Evolutionary conservation across 2,329 filamentous ascomycete genomes (phyloP), one percentile per base, ranked within the genome.

Genomic region (Coniochaeta sp.): DNA sequence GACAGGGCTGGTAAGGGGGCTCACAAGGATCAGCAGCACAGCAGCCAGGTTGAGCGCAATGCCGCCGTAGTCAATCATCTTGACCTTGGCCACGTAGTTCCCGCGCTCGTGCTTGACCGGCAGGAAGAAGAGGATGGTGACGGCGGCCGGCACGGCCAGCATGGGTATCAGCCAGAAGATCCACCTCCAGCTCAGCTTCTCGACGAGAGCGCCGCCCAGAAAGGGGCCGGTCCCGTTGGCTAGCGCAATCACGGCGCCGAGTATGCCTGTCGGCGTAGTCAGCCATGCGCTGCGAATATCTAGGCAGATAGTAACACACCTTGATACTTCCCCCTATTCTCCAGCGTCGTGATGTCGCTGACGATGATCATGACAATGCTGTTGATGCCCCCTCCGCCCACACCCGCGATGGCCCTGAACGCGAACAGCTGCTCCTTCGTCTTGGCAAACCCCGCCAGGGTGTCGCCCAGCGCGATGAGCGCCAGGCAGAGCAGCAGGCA

Each of bases 211-310:
- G 14, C 70, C 71, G 10, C 69, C 71, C 2, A 73, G 62, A n/a
- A 72, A 64, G 1, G 71, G 71, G 7, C 73, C 71, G 57, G 78
- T 73, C 0, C 77, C 78, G 17, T 73, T 73, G 3, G 66, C 71
- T n/a, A 72, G 59, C 1, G 67, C 70, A 4, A 72, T 62, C 0
- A 70, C 64, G 10, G 67, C 65, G 1, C 69, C 68, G 19, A 72
- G 62, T 3, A 69, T 63, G 1, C 68, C 60, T 60, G 24, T 24
- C 26, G 36, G 28, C 22, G 74, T 0, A 24, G 1, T 36, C 5
- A 19, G n/a, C 54, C 54, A 38, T 22, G 7, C 57, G 19, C 56
- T 57, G 57, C 30, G 40, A 47, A 40, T 4, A 32, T 16, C 16
- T 30, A 30, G 24, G n/a, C 17, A 32, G 1, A 19, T 16, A 8